Base-by-base conservation (phyloP, 225 moss, liverwort and hornwort species). In the Bryum argenteum region DNA sequence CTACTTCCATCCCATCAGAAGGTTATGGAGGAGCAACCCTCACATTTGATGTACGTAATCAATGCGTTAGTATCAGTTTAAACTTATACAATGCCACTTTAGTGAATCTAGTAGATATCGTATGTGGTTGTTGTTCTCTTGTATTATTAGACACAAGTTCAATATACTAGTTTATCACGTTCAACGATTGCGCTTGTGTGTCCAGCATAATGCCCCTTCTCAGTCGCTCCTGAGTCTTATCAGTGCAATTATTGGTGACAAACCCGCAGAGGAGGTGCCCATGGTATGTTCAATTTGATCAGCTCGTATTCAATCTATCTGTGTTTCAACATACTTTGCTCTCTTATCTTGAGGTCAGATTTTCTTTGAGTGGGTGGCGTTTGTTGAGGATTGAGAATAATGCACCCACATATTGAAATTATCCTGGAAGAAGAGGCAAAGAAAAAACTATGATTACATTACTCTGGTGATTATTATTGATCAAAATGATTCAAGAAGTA, bases 201-300 rank as follows among this genome's bases (percentile, higher is more conserved):
- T 73, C 50, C 83, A 85, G 85, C 78, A 81, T 67, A 74, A 72
- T 77, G 68, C 80, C 17, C 81, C 85, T 51, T 88, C 85, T 41
- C 88, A 83, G 71, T 86, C 88, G 22, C 78, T 88, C 19, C 77
- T 88, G 75, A 86, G 85, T 76, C 85, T 88, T 55, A 81, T 88
- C 68, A 88, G 62, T 74, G 88, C 88, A 66, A 88, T 88, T 57
- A 67, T 88, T 14, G 83, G 83, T 24, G 88, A 81, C 71, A 88
- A 88, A 71, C 76, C 82, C 24, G 63, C 83, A 63, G 88, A 88
- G 21, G 88, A 88, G 68, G 85, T 88, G 20, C 88, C 88, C 40
- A 37, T 74, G 83, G 88, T 88, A 80, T 68, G 80, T 50, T 67
- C 26, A 59, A 57, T 61, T 28, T 63, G 52, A 62, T 66, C 74